Conservation (phyloP, 1,284 basidiomycete species). For the Sporisorium reilianum region DNA sequence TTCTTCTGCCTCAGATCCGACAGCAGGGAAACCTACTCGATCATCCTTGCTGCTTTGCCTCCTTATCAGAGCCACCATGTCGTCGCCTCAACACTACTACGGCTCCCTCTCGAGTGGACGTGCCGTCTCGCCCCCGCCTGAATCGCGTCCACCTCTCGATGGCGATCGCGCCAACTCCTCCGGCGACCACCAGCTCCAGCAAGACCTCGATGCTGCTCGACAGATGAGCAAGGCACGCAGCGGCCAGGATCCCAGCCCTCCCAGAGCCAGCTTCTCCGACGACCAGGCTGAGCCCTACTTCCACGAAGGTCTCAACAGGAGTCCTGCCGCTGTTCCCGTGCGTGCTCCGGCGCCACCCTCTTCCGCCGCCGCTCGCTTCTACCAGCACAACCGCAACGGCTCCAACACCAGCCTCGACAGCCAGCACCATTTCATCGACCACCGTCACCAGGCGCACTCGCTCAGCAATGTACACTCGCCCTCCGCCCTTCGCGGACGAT, state of each 20-base stretch:
- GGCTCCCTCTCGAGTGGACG: slow-evolving; percentile 43
- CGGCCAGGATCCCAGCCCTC: slow-evolving; percentile 35
- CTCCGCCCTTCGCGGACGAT: slow-evolving; percentile 45
- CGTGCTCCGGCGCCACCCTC: slow-evolving; percentile 34
- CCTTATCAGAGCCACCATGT: slow-evolving; percentile 20
- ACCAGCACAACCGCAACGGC: slow-evolving; percentile 62
- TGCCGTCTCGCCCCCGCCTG: slow-evolving; percentile 35
- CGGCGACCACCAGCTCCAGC: slow-evolving; percentile 59
- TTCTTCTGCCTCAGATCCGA: neutral
- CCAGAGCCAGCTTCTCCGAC: slow-evolving; percentile 40
- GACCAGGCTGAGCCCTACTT: slow-evolving; percentile 47
- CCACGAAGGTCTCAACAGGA: slow-evolving; percentile 37
- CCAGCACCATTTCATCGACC: slow-evolving; percentile 67
- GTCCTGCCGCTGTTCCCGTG: slow-evolving; percentile 36
- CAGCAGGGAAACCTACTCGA: too few species aligned
- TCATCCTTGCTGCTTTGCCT: neutral
- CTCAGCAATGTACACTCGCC: slow-evolving; percentile 59
- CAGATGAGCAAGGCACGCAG: slow-evolving; percentile 64
- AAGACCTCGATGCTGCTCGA: slow-evolving; percentile 66
- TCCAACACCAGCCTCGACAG: slow-evolving; percentile 66
- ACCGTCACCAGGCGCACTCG: slow-evolving; percentile 65
- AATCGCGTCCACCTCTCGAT: slow-evolving; percentile 17
- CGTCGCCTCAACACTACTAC: slow-evolving; percentile 43
- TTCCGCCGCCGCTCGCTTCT: slow-evolving; percentile 57
- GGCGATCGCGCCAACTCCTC: slow-evolving; percentile 16